A percentile compares a stretch with the other conserved stretches of the same genome.
Conservation (phyloP, 2,329 filamentous ascomycete species). For the Claviceps sp. region DNA sequence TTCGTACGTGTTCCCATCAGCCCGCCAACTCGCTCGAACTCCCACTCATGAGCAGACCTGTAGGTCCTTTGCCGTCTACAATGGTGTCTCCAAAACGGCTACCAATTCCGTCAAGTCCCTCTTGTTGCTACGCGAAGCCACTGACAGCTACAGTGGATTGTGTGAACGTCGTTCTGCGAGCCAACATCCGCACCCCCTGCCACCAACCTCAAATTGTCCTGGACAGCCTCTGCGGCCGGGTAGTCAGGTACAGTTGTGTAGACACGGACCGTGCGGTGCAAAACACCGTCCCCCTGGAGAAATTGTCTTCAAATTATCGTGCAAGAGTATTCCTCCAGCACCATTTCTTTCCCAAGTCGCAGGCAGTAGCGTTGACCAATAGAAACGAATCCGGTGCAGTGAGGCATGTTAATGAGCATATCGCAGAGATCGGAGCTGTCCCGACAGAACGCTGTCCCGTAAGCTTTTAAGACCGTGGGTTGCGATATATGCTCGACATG, state of each 20-base stretch:
- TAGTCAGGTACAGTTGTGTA: neutral
- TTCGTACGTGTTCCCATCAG: too few relatives aligned
- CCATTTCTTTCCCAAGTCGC: neutral
- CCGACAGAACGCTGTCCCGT: neutral
- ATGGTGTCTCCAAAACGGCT: fast-evolving
- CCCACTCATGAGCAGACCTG: too few relatives aligned
- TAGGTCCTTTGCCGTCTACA: neutral
- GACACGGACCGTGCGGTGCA: neutral
- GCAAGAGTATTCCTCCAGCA: neutral
- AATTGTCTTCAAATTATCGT: neutral
- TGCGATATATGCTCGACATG: neutral
- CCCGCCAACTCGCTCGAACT: too few relatives aligned
- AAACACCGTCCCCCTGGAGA: neutral
- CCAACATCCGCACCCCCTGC: neutral
- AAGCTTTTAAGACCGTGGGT: neutral
- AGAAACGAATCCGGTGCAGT: neutral
- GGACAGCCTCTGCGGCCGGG: neutral
- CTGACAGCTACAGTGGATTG: neutral
- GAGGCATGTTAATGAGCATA: neutral
- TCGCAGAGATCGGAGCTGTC: neutral
- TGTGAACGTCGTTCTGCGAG: neutral
- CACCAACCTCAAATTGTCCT: neutral
- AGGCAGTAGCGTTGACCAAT: neutral
- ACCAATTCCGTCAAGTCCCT: neutral
- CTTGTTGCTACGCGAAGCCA: fast-evolving